These are phyloP conservation scores for Ophiostoma australiae DNA, from an alignment of 2,329 filamentous ascomycete species.

Conservation along the genomic window DNA sequence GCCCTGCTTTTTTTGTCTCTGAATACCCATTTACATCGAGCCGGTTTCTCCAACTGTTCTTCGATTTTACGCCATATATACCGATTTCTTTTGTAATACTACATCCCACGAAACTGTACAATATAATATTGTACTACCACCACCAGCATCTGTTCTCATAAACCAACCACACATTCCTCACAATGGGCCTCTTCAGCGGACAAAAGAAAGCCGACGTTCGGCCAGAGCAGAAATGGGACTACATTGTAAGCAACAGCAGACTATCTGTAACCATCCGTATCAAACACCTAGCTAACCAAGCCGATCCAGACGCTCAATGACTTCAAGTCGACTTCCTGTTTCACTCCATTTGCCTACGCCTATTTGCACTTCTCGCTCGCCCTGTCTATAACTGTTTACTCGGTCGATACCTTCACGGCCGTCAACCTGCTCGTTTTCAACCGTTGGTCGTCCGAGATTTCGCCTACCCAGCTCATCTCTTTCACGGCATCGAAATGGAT, in stretches of 20 bases:
- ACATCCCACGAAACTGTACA: neutral
- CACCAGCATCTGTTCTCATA: neutral
- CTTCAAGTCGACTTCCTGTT: constrained; percentile 78
- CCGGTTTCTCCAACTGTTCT: constrained; percentile 11
- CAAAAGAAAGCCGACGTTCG: constrained; percentile 63
- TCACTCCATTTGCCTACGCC: constrained; percentile 71
- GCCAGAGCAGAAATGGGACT: constrained; percentile 91
- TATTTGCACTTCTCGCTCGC: constrained; percentile 78
- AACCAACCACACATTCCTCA: constrained; percentile 30
- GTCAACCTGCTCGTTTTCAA: constrained; percentile 86
- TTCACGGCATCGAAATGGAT: constrained; percentile 87
- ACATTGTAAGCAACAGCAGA: constrained; percentile 59
- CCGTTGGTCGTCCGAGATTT: constrained; percentile 78
- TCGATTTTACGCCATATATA: neutral
- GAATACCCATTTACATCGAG: constrained; percentile 15
- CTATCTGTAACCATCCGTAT: constrained; percentile 14
- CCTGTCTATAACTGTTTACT: constrained; percentile 78
- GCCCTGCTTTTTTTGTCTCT: neutral
- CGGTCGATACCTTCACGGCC: constrained; percentile 86
- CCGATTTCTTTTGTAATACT: constrained; percentile 10
- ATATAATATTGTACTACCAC: neutral
- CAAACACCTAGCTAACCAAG: constrained; percentile 5
- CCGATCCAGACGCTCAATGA: constrained; percentile 51
- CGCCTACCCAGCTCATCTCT: constrained; percentile 63
- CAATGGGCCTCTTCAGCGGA: constrained; percentile 60